These are phyloP conservation scores for Wickerhamiella vanderwaltii DNA, from an alignment of 805 yeast genomes.

Conservation along the genomic window DNA sequence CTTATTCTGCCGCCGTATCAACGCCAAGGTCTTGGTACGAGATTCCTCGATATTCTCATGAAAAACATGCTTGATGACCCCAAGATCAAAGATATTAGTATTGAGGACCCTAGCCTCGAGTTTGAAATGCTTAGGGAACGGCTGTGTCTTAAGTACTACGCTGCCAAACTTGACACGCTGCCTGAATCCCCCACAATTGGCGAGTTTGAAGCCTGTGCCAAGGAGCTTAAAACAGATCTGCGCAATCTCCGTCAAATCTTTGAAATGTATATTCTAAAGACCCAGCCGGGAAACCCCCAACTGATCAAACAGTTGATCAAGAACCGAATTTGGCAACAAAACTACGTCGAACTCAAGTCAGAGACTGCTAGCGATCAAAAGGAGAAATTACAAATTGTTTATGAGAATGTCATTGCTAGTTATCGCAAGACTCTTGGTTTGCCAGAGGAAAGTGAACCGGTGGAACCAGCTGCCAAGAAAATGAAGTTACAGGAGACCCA, in stretches of 20 bases:
- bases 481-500: too few relatives aligned
- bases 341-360: conserved; percentile 61
- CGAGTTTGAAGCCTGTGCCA: conserved; percentile 28
- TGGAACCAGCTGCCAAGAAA: too few relatives aligned
- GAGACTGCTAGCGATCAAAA: conserved; percentile 71
- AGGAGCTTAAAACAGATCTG: conserved; percentile 47
- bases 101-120: conserved; percentile 88
- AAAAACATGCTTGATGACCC: conserved; percentile 44
- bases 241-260: conserved; percentile 67
- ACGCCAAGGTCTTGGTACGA: conserved; percentile 51
- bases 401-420: conserved; percentile 24
- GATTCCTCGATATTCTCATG: conserved; percentile 46
- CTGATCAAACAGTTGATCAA: conserved; percentile 50
- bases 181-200: conserved; percentile 9
- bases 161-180: conserved; percentile 18
- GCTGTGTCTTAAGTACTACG: conserved; percentile 43
- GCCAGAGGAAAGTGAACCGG: too few relatives aligned
- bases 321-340: conserved; percentile 61
- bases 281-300: conserved; percentile 19
- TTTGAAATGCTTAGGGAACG: conserved; percentile 87
- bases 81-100: conserved; percentile 56
- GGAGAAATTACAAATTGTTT: conserved; percentile 56
- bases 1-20: conserved; percentile 77
- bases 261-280: conserved; percentile 57
- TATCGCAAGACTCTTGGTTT: conserved; percentile 1